A percentile compares a stretch with the other conserved stretches of the same genome.
Conservation (phyloP, 2,329 filamentous ascomycete genomes). For the Penicillium sp. region DNA sequence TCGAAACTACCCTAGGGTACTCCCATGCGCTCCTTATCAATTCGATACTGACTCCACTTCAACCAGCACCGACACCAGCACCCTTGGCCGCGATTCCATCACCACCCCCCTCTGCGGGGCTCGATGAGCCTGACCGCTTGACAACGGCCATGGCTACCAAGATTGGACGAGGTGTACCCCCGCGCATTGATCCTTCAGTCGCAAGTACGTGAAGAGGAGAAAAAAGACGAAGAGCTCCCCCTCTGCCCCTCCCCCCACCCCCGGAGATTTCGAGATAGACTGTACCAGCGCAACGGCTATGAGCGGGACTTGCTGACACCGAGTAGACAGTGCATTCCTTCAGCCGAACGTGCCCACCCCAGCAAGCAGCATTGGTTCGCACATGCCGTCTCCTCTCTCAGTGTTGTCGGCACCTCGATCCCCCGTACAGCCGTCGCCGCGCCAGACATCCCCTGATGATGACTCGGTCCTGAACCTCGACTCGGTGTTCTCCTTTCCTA, state of each 20-base stretch:
- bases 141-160: slow-evolving; percentile 35
- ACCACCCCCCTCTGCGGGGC: slow-evolving; percentile 33
- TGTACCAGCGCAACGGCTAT: neutral
- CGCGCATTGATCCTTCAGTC: slow-evolving; percentile 60
- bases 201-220: slow-evolving; percentile 56
- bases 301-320: slow-evolving; percentile 9
- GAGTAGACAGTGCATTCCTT: slow-evolving; percentile 45
- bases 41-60: neutral
- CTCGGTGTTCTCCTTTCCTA: slow-evolving; percentile 59
- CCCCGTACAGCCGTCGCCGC: slow-evolving; percentile 40
- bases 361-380: slow-evolving; percentile 64
- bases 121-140: slow-evolving; percentile 29
- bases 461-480: slow-evolving; percentile 55
- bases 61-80: neutral
- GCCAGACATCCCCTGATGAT: slow-evolving; percentile 44
- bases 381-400: slow-evolving; percentile 66
- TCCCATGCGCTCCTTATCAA: neutral
- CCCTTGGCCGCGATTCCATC: slow-evolving; percentile 26
- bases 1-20: neutral
- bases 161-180: slow-evolving; percentile 53
- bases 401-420: slow-evolving; percentile 54
- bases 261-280: neutral
- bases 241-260: neutral
- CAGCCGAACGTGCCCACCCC: slow-evolving; percentile 66
- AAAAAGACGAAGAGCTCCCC: too few relatives aligned